Evolutionary conservation across 257 asterid genomes (phyloP).

Genomic region (Datura wrightii): DNA sequence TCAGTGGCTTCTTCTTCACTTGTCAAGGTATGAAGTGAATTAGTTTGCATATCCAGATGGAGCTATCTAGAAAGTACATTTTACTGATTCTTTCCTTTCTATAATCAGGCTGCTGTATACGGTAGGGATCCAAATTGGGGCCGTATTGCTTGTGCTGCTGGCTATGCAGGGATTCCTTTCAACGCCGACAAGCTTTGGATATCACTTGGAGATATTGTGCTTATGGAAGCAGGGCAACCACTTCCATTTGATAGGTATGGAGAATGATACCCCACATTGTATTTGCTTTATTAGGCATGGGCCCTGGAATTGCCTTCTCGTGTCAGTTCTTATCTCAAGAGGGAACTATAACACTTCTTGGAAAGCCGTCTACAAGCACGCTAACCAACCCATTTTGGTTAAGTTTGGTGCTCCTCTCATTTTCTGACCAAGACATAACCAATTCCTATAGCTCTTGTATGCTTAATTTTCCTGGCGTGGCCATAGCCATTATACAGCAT

Average conservation of each 20-base stretch:
- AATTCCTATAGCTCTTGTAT: slow-evolving; percentile 5
- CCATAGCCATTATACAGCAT: neutral
- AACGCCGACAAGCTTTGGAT: slow-evolving; percentile 68
- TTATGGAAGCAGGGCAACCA: slow-evolving; percentile 96
- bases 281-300: neutral
- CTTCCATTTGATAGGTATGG: slow-evolving; percentile 80
- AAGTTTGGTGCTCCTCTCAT: neutral
- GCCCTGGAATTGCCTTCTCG: neutral
- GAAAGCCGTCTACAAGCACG: neutral
- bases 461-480: neutral
- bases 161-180: slow-evolving; percentile 86
- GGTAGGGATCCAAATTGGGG: slow-evolving; percentile 99
- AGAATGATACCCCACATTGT: neutral
- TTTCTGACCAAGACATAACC: slow-evolving; percentile 16
- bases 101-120: slow-evolving; percentile 80
- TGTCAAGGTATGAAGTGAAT: slow-evolving; percentile 63
- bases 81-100: slow-evolving; percentile 30
- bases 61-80: slow-evolving; percentile 20
- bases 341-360: neutral
- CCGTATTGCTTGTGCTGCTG: slow-evolving; percentile 96
- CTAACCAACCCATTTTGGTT: slow-evolving; percentile 8
- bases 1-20: slow-evolving; percentile 96
- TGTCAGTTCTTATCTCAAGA: neutral
- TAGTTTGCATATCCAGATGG: neutral
- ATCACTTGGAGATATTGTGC: slow-evolving; percentile 78